Conservation (phyloP, 495 filamentous ascomycete genomes). For the Immersiella caudata region DNA sequence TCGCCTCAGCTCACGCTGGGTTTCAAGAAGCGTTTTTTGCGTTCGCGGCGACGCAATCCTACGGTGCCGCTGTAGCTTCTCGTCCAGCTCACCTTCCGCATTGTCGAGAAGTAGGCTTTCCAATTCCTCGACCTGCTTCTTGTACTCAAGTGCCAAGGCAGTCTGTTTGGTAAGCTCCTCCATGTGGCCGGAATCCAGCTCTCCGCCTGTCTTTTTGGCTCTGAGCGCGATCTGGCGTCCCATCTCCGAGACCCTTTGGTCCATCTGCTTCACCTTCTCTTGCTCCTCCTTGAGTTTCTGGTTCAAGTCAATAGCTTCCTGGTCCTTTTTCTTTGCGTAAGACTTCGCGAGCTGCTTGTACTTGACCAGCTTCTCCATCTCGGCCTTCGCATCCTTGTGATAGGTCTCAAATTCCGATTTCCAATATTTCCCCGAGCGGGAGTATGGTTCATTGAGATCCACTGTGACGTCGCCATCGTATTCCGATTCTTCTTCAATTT, state of each 20-base stretch:
- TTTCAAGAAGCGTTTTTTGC: conserved; percentile 49
- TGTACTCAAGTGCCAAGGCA: conserved; percentile 67
- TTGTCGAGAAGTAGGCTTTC: conserved; percentile 49
- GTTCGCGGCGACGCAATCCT: conserved; percentile 48
- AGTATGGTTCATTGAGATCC: conserved; percentile 79
- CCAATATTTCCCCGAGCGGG: conserved; percentile 90
- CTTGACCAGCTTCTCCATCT: conserved; percentile 76
- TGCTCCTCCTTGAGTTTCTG: conserved; percentile 70
- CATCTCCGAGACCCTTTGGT: conserved; percentile 64
- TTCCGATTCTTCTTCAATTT: conserved; percentile 41
- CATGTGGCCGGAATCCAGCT: conserved; percentile 54
- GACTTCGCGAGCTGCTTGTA: conserved; percentile 83
- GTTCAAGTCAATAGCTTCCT: conserved; percentile 69
- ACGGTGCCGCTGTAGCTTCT: conserved; percentile 33
- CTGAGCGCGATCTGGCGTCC: conserved; percentile 54
- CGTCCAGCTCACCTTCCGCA: conserved; percentile 43
- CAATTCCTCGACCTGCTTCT: conserved; percentile 65
- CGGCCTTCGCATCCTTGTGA: conserved; percentile 72
- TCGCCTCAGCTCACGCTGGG: conserved; percentile 49
- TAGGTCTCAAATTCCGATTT: conserved; percentile 87
- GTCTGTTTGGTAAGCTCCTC: conserved; percentile 67
- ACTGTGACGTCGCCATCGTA: conserved; percentile 63
- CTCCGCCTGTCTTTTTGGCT: conserved; percentile 44
- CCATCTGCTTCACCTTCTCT: conserved; percentile 51
- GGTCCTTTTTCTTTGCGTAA: conserved; percentile 88